Conservation (phyloP, 2,329 filamentous ascomycete genomes). For the Aspergillus unguis region DNA sequence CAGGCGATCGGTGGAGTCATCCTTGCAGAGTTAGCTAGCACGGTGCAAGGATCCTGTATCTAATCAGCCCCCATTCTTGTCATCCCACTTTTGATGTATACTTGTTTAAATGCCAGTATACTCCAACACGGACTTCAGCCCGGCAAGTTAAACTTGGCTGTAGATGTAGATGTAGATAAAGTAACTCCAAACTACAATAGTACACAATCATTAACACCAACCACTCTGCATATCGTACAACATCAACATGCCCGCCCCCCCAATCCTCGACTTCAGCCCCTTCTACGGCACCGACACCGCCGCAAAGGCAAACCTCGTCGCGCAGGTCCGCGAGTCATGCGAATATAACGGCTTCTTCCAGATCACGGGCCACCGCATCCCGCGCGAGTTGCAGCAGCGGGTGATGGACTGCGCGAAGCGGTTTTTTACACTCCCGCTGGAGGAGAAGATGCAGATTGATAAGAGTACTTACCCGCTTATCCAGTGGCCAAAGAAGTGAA, state of each 20-base stretch:
- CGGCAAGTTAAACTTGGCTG: not conserved
- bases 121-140: constrained; percentile 8
- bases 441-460: constrained; percentile 41
- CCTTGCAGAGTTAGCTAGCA: too few relatives aligned
- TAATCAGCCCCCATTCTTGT: constrained; percentile 13
- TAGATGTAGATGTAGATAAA: not conserved
- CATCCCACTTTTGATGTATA: not conserved
- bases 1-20: constrained; percentile 10
- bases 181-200: too few relatives aligned
- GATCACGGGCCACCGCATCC: constrained; percentile 42
- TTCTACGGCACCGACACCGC: constrained; percentile 29
- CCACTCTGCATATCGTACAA: too few relatives aligned
- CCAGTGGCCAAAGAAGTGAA: not conserved
- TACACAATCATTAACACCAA: too few relatives aligned
- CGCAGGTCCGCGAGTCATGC: constrained; percentile 26
- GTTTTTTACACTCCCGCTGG: constrained; percentile 41
- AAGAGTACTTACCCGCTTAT: constrained; percentile 24
- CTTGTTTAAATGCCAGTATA: not conserved
- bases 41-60: not conserved
- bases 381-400: constrained; percentile 35
- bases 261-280: constrained; percentile 34
- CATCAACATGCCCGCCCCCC: constrained; percentile 21
- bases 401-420: constrained; percentile 40
- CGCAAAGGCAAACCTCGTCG: constrained; percentile 29
- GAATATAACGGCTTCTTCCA: constrained; percentile 45